These are phyloP conservation scores for Diaporthe sp. DNA, from an alignment of 2,329 filamentous ascomycete species.

Conservation along the genomic window DNA sequence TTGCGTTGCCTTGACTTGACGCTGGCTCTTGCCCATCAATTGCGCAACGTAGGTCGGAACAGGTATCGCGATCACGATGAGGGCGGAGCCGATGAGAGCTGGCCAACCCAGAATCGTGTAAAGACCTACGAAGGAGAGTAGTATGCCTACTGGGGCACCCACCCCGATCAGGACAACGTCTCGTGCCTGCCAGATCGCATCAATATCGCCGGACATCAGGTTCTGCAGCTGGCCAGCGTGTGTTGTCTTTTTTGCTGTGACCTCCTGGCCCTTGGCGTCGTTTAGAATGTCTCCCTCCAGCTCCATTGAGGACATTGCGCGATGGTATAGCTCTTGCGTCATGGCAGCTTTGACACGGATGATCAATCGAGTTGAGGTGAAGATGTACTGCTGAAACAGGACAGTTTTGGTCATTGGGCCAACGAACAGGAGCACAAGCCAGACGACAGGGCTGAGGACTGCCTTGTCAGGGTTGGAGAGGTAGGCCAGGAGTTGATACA, in stretches of 20 bases:
- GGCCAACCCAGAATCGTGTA: slow-evolving; percentile 70
- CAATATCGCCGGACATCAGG: slow-evolving; percentile 71
- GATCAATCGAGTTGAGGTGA: slow-evolving; percentile 68
- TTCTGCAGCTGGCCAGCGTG: slow-evolving; percentile 52
- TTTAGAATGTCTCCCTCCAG: slow-evolving; percentile 68
- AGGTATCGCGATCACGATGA: slow-evolving; percentile 63
- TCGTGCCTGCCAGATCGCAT: slow-evolving; percentile 65
- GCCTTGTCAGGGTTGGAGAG: slow-evolving; percentile 58
- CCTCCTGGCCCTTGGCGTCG: slow-evolving; percentile 46
- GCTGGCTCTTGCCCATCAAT: slow-evolving; percentile 64
- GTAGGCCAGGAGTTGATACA: slow-evolving; percentile 68
- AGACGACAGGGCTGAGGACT: slow-evolving; percentile 51
- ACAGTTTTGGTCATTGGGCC: slow-evolving; percentile 65
- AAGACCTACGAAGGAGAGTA: slow-evolving; percentile 64
- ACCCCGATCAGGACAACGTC: slow-evolving; percentile 64
- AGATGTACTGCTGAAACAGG: slow-evolving; percentile 70
- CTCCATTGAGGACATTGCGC: slow-evolving; percentile 69
- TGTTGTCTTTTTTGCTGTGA: slow-evolving; percentile 42
- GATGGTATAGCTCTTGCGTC: slow-evolving; percentile 71
- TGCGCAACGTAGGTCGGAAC: slow-evolving; percentile 64
- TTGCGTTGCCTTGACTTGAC: slow-evolving; percentile 67
- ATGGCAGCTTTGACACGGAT: slow-evolving; percentile 70
- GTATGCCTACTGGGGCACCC: slow-evolving; percentile 62
- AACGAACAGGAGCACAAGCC: slow-evolving; percentile 67
- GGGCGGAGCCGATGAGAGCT: slow-evolving; percentile 65